These are phyloP conservation scores for Cenococcum geophilum DNA, from an alignment of 495 filamentous ascomycete genomes.

Conservation along the genomic window DNA sequence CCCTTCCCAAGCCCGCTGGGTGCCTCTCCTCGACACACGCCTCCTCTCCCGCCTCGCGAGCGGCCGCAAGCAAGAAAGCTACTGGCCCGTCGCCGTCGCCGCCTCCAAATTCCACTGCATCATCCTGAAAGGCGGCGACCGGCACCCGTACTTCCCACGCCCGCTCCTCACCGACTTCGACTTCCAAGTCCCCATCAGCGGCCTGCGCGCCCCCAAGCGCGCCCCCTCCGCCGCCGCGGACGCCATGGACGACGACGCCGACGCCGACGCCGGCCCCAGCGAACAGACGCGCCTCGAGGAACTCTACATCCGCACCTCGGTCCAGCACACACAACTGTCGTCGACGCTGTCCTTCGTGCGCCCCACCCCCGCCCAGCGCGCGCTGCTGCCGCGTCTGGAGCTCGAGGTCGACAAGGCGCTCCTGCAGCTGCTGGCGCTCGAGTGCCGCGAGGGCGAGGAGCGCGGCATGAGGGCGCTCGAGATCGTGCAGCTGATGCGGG, in stretches of 20 bases:
- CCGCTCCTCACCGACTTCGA: conserved; percentile 91
- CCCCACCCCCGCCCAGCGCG: conserved; percentile 54
- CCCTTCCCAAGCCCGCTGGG: conserved; percentile 79
- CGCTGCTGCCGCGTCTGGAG: conserved; percentile 62
- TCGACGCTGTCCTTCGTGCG: conserved; percentile 62
- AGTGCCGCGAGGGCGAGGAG: conserved; percentile 89
- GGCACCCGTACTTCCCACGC: conserved; percentile 90
- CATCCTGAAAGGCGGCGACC: conserved; percentile 91
- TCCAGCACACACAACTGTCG: conserved; percentile 62
- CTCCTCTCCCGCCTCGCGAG: conserved; percentile 71
- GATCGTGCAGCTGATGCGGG: conserved; percentile 68
- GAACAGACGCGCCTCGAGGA: conserved; percentile 57
- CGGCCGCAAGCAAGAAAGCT: conserved; percentile 79
- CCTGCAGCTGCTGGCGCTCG: conserved; percentile 79
- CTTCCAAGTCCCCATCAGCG: conserved; percentile 74
- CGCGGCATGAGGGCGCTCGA: conserved; percentile 91
- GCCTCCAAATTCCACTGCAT: conserved; percentile 95
- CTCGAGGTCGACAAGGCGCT: conserved; percentile 79
- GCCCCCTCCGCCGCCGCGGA: conserved; percentile 37
- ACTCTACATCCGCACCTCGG: conserved; percentile 64
- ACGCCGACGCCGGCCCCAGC: conserved; percentile 21
- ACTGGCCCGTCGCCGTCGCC: conserved; percentile 93
- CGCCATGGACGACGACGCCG: conserved; percentile 33
- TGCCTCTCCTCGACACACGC: conserved; percentile 84
- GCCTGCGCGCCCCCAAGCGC: conserved; percentile 35